Base-by-base conservation (phyloP, 139 green algal species). In the Deuterostichococcus epilithicus region DNA sequence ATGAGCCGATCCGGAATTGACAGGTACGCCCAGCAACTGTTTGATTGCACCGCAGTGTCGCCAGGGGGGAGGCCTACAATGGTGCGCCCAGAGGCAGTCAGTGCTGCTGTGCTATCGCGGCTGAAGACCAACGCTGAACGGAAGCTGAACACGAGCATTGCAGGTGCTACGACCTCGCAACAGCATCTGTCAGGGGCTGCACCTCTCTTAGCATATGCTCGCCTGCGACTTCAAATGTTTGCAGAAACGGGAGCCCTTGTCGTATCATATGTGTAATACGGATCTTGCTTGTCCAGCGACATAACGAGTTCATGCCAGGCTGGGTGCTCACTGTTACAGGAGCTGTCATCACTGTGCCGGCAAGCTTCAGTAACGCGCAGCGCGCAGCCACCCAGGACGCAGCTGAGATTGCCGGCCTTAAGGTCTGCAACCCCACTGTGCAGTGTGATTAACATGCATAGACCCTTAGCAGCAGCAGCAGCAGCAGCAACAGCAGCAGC, bases 331-430 rank as follows among this genome's bases (percentile, higher is more conserved):
- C 23, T 28, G 81, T 83, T 10, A 75, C 26, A 13, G 75, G 83
- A 30, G 78, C 78, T 28, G 83, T 88, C 35, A 45, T 88, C 44
- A 88, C 83, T 23, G 81, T 86, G 58, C 82, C 82, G 10, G 82
- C 82, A 6, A 83, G 82, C 70, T 86, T 86, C 70, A 86, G 80
- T 68, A 74, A 86, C 76, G 59, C 45, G 13, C 80, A 85, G 70
- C 65, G 80, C 36, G 36, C 72, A 34, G 80, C 80, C 37, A 85
- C 80, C 20, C 38, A 82, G 58, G 71, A 79, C 35, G 80, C 80
- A 13, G 80, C 76, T 3, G 25, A 65, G 58, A 81, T 81, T 59
- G 73, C 81, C 18, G 82, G 82, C 2, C 74, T 86, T 35, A 69
- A 86, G 0, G 77, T 86, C 18, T 52, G 42, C 42, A 52, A 8